These are phyloP conservation scores for Fistulinella staudtii DNA, from an alignment of 1,284 basidiomycete species.

Conservation along the genomic window DNA sequence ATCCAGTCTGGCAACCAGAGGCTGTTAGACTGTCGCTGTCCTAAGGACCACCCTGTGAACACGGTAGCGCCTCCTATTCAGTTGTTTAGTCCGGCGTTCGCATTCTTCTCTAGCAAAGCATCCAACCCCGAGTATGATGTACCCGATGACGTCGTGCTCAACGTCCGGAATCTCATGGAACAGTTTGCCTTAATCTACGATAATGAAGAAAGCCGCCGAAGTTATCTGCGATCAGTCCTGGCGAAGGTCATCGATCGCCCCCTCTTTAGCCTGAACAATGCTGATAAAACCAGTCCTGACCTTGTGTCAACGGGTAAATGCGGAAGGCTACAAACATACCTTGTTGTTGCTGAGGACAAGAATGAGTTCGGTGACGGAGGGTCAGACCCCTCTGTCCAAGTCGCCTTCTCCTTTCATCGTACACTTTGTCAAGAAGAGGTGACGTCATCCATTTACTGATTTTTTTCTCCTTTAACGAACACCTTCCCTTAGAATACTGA, in stretches of 20 bases:
- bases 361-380: constrained; percentile 5
- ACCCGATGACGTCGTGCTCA: neutral
- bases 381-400: constrained; percentile 17
- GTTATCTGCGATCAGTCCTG: neutral
- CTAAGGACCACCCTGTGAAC: neutral
- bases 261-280: fast-evolving
- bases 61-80: constrained; percentile 11
- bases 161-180: neutral
- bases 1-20: neutral
- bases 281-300: neutral
- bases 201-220: neutral
- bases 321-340: neutral
- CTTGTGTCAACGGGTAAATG: fast-evolving
- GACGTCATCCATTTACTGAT: neutral
- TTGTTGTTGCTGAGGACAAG: constrained; percentile 10
- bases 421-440: constrained; percentile 3
- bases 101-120: constrained; percentile 16
- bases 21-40: constrained; percentile 2
- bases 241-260: neutral
- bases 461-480: neutral
- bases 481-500: neutral
- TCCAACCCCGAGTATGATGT: constrained; percentile 6
- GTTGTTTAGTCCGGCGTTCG: constrained; percentile 13
- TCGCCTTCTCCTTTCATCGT: constrained; percentile 5
- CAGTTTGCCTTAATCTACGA: constrained; percentile 6